These are phyloP conservation scores for Davidsoniella virescens DNA, from an alignment of 2,329 filamentous ascomycete species.

Conservation along the genomic window DNA sequence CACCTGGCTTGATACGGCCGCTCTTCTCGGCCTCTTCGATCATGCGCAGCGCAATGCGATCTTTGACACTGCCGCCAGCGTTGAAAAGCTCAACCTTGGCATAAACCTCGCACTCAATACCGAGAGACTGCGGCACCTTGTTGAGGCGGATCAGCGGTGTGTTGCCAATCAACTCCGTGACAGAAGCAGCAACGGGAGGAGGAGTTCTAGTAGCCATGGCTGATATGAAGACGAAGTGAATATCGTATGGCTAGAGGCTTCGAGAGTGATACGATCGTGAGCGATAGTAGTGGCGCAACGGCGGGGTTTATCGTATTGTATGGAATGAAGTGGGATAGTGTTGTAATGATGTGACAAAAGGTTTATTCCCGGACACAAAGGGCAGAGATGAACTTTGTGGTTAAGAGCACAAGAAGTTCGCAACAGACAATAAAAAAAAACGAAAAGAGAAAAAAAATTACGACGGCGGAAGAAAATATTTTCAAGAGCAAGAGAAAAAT, in stretches of 20 bases:
- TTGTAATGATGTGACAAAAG: neutral
- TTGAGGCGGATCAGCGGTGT: conserved; percentile 91
- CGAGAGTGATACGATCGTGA: neutral
- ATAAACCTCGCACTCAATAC: conserved; percentile 77
- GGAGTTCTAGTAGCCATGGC: conserved; percentile 12
- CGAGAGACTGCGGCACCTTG: conserved; percentile 78
- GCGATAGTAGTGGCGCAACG: neutral
- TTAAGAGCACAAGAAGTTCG: too few species aligned
- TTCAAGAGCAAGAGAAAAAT: too few species aligned
- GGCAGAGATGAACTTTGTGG: neutral
- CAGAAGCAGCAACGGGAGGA: conserved; percentile 36
- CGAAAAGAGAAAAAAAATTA: too few species aligned
- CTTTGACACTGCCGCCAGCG: conserved; percentile 84
- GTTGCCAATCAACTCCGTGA: conserved; percentile 82
- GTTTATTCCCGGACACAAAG: neutral
- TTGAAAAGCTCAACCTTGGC: conserved; percentile 90
- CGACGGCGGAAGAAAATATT: too few species aligned
- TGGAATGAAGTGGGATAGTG: neutral
- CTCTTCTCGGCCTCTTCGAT: conserved; percentile 85
- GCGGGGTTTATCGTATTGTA: neutral
- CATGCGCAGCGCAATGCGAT: conserved; percentile 92
- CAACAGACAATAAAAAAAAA: too few species aligned
- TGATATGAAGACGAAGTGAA: neutral
- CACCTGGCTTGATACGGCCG: conserved; percentile 89
- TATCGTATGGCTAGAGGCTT: neutral